These are phyloP conservation scores for Ecytonucleospora hepatopenaei DNA, from an alignment of 371 early-diverging fungal species.

Conservation along the genomic window DNA sequence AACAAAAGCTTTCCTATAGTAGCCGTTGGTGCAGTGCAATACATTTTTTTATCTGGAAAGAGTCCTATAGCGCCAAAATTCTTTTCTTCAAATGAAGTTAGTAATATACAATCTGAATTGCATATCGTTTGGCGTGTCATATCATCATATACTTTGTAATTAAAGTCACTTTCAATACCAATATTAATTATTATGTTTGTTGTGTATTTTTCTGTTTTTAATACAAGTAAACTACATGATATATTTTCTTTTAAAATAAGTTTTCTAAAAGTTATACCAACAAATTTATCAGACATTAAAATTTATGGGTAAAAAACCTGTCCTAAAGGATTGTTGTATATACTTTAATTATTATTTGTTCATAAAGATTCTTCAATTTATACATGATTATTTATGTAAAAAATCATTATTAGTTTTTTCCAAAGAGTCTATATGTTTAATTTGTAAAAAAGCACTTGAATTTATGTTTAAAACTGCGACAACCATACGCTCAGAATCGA, in stretches of 20 bases:
- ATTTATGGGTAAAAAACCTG: not conserved
- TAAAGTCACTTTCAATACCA: slow-evolving; percentile 42
- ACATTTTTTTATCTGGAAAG: slow-evolving; percentile 67
- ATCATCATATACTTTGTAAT: slow-evolving; percentile 26
- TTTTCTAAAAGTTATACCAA: slow-evolving; percentile 16
- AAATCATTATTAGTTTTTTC: not conserved
- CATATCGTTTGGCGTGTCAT: slow-evolving; percentile 21
- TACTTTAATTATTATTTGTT: not conserved
- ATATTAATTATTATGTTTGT: slow-evolving; percentile 54
- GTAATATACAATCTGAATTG: slow-evolving; percentile 74
- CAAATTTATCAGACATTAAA: not conserved
- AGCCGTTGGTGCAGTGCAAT: slow-evolving; percentile 77
- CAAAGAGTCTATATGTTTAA: not conserved
- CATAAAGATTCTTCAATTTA: not conserved
- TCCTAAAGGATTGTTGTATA: not conserved
- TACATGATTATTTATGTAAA: not conserved
- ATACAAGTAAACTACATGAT: slow-evolving; percentile 47
- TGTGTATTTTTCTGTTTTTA: slow-evolving; percentile 19
- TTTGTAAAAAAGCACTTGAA: not conserved
- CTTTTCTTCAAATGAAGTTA: slow-evolving; percentile 72
- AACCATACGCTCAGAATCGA: not conserved
- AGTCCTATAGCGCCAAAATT: slow-evolving; percentile 78
- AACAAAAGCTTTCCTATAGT: slow-evolving; percentile 74
- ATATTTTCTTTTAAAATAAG: slow-evolving; percentile 20
- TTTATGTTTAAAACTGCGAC: not conserved